Base-by-base conservation (phyloP, 495 filamentous ascomycete species). In the Aspergillus heteromorphus region DNA sequence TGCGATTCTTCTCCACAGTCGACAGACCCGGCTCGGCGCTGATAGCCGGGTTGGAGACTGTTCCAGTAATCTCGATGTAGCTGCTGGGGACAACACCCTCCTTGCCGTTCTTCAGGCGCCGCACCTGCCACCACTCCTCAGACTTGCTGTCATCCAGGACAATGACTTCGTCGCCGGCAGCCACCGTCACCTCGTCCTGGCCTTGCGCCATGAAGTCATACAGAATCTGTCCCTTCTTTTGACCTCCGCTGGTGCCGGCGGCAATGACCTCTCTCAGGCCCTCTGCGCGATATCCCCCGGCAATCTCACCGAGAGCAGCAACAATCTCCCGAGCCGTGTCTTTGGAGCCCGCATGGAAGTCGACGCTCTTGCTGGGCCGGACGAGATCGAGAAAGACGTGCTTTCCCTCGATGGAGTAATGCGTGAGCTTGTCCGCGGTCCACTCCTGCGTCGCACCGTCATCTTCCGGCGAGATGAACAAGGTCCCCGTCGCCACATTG, bases 1-100 rank as follows among this genome's bases (percentile, higher is more conserved):
- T 58, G 34, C 90, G 77, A 65, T 97, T 97, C 70, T 88, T 87
- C 58, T 92, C 87, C 42, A 91, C 83, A 1, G 74, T 77, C n/a
- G 87, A 89, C 59, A 78, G 73, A 17, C 83, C 89, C 10, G 86
- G 80, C 56, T 87, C 86, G 51, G 86, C 61, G 19, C 82, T 83
- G 3, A 75, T 54, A 1, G 76, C 73, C 17, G 48, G 49, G 31
- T 73, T 60, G 19, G 75, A 55, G 18, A 85, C 69, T 2, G 79
- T 79, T 38, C 87, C 88, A 10, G 79, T 88, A 25, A 95, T 75
- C 67, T 99, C 93, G 48, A 97, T 85, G 68, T 97, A 99, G 70
- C 88, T 95, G 73, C 90, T 91, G 4, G 93, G 93, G n/a, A 99
- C 92, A 10, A 97, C 93, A n/a, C 93, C 95, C 66, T 95, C 89